Evolutionary conservation across 192 early-diverging fungal genomes (phyloP), one percentile per base, ranked within the genome.

Genomic region (Entrophospora sp.): DNA sequence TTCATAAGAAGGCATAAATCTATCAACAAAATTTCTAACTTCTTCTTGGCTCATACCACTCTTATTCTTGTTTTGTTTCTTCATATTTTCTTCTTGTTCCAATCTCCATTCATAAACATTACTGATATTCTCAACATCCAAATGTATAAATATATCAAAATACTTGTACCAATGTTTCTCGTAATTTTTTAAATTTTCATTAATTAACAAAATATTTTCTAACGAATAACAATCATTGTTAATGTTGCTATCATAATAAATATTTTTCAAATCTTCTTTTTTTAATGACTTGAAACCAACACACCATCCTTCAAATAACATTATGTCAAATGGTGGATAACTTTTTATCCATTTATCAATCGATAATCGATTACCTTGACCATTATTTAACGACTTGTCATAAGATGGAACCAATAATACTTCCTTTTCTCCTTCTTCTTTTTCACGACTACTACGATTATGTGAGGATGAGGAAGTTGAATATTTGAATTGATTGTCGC

Each of bases 261-360:
- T 52, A 24, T 69, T 35, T 28, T 12, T 9, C 0, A 84, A 38
- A 10, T 48, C 10, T 0, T 35, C 27, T 2, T 73, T 65, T 6
- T 69, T 69, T 28, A 92, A 68, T 1, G 81, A 65, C 40, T 85
- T 90, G 67, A 96, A 98, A 1, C 94, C 95, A 8, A 94, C 64
- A 36, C 80, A 90, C 93, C 95, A 98, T 0, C 94, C 96, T 71
- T 98, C 96, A 68, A 96, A 89, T 32, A 98, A 69, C 18, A 98
- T 75, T 42, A 96, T 81, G 61, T 96, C 84, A 20, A 89, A 55
- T 0, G 89, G 87, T 12, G 76, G 69, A 5, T 63, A 38, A 0
- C 76, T 77, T 16, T 24, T 56, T 2, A 66, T 66, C 91, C 91
- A 98, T 34, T 83, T 36, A 4, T 61, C 45, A 22, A 42, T n/a